Conservation (phyloP, 352 stramenopile species). For the Phytophthora litchii region DNA sequence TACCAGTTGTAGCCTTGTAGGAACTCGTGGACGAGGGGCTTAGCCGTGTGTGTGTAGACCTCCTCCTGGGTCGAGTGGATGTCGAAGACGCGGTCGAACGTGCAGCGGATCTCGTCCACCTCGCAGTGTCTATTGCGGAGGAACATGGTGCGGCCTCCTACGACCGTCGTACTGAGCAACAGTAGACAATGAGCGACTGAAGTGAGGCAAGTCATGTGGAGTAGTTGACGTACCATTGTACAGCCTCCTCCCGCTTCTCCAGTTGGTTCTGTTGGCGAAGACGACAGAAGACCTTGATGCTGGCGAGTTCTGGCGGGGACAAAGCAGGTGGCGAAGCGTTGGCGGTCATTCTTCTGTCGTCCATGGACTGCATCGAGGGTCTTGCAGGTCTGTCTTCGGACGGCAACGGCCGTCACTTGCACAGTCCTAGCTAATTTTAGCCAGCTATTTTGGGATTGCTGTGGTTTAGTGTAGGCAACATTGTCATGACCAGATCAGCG, state of each 20-base stretch:
- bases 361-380: constrained; percentile 21
- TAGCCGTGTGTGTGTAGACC: constrained; percentile 72
- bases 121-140: constrained; percentile 72
- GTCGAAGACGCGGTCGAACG: constrained; percentile 77
- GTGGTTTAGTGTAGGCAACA: no score
- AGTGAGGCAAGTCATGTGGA: not conserved
- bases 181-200: no score
- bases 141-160: constrained; percentile 62
- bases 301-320: constrained; percentile 24
- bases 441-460: no score
- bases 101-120: constrained; percentile 77
- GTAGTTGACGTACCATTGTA: constrained; percentile 48
- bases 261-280: constrained; percentile 79
- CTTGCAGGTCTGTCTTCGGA: constrained; percentile 1
- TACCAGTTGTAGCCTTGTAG: constrained; percentile 83
- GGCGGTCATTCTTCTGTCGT: constrained; percentile 34
- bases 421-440: no score
- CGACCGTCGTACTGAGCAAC: constrained; percentile 50
- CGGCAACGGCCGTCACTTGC: not conserved
- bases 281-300: constrained; percentile 81
- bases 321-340: constrained; percentile 13
- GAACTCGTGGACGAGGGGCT: constrained; percentile 67
- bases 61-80: constrained; percentile 62
- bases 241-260: constrained; percentile 65
- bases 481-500: not conserved